Conservation (phyloP, 768 basidiomycete genomes). For the Neoboletus subvelutipes region DNA sequence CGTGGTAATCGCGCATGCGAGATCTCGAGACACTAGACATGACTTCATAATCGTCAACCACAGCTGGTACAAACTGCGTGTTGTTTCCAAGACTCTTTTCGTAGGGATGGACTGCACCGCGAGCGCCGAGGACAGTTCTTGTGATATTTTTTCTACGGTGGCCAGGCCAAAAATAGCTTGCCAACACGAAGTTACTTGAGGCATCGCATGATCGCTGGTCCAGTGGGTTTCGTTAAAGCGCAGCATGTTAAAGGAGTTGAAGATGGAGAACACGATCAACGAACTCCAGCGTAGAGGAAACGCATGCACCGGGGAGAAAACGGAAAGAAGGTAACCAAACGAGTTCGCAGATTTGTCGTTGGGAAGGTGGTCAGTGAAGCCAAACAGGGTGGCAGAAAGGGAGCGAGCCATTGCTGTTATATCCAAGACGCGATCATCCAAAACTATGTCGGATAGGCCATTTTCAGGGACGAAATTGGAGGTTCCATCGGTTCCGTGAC, state of each 20-base stretch:
- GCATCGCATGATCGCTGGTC: not conserved
- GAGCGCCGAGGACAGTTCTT: constrained; percentile 1
- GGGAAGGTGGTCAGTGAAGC: not conserved
- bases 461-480: not conserved
- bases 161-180: constrained; percentile 42
- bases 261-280: constrained; percentile 39
- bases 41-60: constrained; percentile 36
- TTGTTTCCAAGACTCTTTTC: constrained; percentile 25
- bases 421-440: constrained; percentile 3
- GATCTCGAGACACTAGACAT: constrained; percentile 33
- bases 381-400: constrained; percentile 15
- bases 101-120: not conserved
- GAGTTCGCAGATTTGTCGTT: not conserved
- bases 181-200: constrained; percentile 34
- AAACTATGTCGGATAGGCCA: not conserved
- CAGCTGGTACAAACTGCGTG: constrained; percentile 39
- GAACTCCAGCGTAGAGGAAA: constrained; percentile 43
- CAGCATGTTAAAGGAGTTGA: constrained; percentile 10
- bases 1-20: constrained; percentile 33
- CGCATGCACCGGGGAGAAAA: constrained; percentile 33
- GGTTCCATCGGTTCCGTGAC: not conserved
- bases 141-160: constrained; percentile 34
- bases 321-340: constrained; percentile 8
- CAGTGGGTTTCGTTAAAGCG: not conserved
- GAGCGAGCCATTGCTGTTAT: constrained; percentile 13